phyloP scores from a whole-genome alignment of 2,329 filamentous ascomycete species.

The Aspergillus quadrilineatus region DNA sequence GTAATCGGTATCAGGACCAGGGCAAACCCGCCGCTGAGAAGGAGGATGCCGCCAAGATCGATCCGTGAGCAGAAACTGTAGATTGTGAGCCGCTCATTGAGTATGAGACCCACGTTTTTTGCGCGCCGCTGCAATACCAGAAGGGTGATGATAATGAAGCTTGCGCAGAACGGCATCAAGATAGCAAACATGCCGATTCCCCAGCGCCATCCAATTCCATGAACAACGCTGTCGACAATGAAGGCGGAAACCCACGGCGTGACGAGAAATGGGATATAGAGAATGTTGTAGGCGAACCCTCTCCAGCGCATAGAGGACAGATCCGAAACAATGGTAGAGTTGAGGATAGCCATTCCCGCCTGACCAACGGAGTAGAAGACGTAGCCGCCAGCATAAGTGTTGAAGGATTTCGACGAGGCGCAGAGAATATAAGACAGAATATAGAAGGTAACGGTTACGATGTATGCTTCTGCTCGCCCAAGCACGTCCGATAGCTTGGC shows the following conservation, averaged over 20 bases:
- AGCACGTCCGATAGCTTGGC: constrained; percentile 47
- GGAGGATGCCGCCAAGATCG: constrained; percentile 43
- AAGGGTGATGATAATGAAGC: constrained; percentile 39
- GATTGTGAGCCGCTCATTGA: constrained; percentile 26
- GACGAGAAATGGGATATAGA: constrained; percentile 43
- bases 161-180: constrained; percentile 41
- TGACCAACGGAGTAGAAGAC: constrained; percentile 40
- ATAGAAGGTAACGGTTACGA: constrained; percentile 35
- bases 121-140: constrained; percentile 39
- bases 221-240: constrained; percentile 42
- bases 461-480: constrained; percentile 42
- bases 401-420: constrained; percentile 36
- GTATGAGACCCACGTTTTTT: constrained; percentile 28
- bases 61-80: constrained; percentile 35
- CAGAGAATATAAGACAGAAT: constrained; percentile 41
- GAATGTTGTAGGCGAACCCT: constrained; percentile 40
- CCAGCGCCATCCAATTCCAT: constrained; percentile 47
- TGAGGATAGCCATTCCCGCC: constrained; percentile 42
- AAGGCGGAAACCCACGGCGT: constrained; percentile 44
- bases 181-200: constrained; percentile 48
- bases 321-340: constrained; percentile 45
- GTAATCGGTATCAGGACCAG: constrained; percentile 51
- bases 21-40: constrained; percentile 51
- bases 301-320: constrained; percentile 43
- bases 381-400: constrained; percentile 39